Evolutionary conservation across 768 basidiomycete genomes (phyloP), one percentile per base, ranked within the genome.

Genomic region (Leccinum fibrillosum): DNA sequence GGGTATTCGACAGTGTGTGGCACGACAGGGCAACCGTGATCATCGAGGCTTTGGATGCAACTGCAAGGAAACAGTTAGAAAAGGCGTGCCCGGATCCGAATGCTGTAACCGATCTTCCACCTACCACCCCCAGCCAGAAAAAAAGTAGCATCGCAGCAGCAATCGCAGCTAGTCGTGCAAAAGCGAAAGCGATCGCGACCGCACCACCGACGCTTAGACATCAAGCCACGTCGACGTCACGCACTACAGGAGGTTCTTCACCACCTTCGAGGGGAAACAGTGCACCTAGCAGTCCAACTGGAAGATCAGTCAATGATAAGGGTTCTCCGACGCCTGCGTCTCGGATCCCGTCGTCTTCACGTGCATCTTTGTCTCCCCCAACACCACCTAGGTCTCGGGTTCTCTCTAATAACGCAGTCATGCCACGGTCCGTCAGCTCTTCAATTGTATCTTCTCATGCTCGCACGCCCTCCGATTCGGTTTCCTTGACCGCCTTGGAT

Each of bases 161-260:
- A 23, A 90, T 95, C 65, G 94, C 94, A 42, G 92, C 94, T 21
- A 94, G 90, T 69, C 82, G 93, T 23, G 91, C 89, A 15, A 95
- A 92, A 69, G 90, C 91, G 15, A 92, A 86, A 66, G 87, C 84
- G 21, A 91, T 91, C 59, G 90, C 92, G 2, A 86, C 80, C 32
- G 89, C 90, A 9, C 92, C 92, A 19, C 92, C 92, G 4, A 82
- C 82, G 52, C 77, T 91, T 51, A 81, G 88, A 53, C 92, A 93
- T 70, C 90, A 92, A 69, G 89, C 90, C 5, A 92, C 89, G 9
- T 89, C 90, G 51, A 76, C 74, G 15, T 78, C 89, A 34, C 83
- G 89, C 64, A 77, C 81, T 8, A 75, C 79, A 48, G 75, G 77
- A 17, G 68, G 77, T 17, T 68, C 72, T 15, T 77, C 78, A 17